A percentile compares a stretch with the other conserved stretches of the same genome.
Conservation (phyloP, 192 early-diverging fungal species). For the Linnemannia elongata region DNA sequence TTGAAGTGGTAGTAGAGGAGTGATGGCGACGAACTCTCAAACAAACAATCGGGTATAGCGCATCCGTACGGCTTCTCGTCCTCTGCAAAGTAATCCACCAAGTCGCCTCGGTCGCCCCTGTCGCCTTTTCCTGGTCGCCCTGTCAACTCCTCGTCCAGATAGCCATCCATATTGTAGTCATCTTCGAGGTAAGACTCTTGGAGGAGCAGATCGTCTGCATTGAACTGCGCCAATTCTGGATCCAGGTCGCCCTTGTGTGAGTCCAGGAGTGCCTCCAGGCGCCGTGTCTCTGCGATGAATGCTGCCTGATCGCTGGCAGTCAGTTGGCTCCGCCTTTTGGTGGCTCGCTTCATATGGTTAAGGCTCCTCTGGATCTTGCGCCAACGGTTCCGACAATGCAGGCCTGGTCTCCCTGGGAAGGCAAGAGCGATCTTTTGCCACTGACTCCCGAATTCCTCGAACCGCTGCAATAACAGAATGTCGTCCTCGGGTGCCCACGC, state of each 20-base stretch:
- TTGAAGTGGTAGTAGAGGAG: conserved; percentile 55
- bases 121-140: neutral
- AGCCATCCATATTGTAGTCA: conserved; percentile 20
- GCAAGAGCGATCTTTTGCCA: conserved; percentile 85
- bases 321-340: conserved; percentile 42
- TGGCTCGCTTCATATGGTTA: conserved; percentile 47
- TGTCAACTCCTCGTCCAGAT: neutral
- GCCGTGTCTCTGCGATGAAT: conserved; percentile 18
- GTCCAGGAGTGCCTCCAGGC: conserved; percentile 17
- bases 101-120: conserved; percentile 16
- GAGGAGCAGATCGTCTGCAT: conserved; percentile 29
- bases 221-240: conserved; percentile 5
- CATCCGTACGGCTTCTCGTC: conserved; percentile 53
- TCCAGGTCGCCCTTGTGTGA: conserved; percentile 27
- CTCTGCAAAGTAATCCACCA: conserved; percentile 7
- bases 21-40: conserved; percentile 45
- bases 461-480: conserved; percentile 69
- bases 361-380: conserved; percentile 76
- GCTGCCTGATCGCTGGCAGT: neutral
- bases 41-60: conserved; percentile 37
- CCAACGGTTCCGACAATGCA: conserved; percentile 87
- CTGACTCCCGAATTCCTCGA: conserved; percentile 76
- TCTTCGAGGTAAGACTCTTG: conserved; percentile 40
- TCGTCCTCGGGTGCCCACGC: conserved; percentile 81
- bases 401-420: conserved; percentile 80